Evolutionary conservation across 805 yeast species (phyloP).

Genomic region (Zygosaccharomyces siamensis): DNA sequence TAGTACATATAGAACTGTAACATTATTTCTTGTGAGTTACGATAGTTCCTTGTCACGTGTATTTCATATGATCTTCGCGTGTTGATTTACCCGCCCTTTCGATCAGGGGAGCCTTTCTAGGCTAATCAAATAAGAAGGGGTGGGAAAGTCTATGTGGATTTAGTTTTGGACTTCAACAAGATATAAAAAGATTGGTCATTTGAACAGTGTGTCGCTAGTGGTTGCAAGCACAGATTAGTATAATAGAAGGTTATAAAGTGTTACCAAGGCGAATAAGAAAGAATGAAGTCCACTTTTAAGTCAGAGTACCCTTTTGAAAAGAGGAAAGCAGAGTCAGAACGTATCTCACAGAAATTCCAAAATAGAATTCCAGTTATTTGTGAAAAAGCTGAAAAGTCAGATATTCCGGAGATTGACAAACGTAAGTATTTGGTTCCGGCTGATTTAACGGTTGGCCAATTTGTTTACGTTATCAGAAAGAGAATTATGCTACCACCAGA

Average conservation of each 20-base stretch:
- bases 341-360: conserved; percentile 81
- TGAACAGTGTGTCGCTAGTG: neutral
- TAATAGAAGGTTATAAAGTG: neutral
- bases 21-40: neutral
- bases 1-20: too few species aligned
- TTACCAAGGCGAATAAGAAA: neutral
- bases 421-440: conserved; percentile 95
- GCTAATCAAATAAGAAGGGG: neutral
- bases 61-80: neutral
- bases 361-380: conserved; percentile 96
- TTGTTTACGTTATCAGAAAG: conserved; percentile 94
- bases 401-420: conserved; percentile 93
- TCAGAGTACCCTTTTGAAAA: conserved; percentile 88
- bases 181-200: neutral
- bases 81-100: neutral
- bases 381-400: conserved; percentile 94
- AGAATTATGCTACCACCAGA: conserved; percentile 94
- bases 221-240: neutral
- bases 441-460: conserved; percentile 95
- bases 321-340: conserved; percentile 90
- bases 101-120: neutral
- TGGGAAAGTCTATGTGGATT: neutral
- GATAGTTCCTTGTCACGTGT: neutral
- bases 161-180: neutral
- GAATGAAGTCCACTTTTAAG: conserved; percentile 36